Evolutionary conservation across 305 asterid genomes (phyloP), one percentile per base, ranked within the genome.

Genomic region (Fraxinus dipetala): DNA sequence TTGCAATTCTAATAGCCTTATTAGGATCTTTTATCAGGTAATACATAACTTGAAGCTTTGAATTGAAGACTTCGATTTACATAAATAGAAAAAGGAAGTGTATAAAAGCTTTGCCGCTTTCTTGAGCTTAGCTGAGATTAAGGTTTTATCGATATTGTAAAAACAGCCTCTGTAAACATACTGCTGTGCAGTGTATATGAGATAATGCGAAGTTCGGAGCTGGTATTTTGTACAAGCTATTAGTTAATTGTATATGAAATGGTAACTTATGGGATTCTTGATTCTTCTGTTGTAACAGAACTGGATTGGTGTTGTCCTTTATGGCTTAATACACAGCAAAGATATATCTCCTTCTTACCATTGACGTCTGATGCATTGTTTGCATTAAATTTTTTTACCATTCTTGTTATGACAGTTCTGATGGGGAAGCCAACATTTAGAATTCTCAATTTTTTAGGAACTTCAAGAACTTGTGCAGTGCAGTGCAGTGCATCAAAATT

Each of bases 1-100:
- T 83, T 77, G 89, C 88, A n/a, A 75, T 89, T 74, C 2, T 87
- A 13, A 48, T 87, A 74, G 80, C 90, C 22, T 45, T 89, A 5
- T 45, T 86, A 24, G 85, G 87, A 75, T 79, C 79, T 45, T 73
- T 54, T 79, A 38, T 81, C 75, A 26, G 79, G 77, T 45, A 80
- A 72, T 38, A 8, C 54, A 59, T 80, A 82, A 78, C 63, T 16
- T 77, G 8, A 56, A 75, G 38, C 59, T 78, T 59, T 75, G 28
- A 80, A 75, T 38, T 11, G 75, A 51, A 80, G 30, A 20, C 78
- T 78, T 36, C 10, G 2, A 80, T 59, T 69, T 59, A 26, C 76
- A 80, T 78, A 40, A 24, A 73, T 2, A 77, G 63, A 56, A 14
- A 65, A 24, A 40, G 67, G 6, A 82, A 72, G 48, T 30, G n/a